phyloP scores from a whole-genome alignment of 1,284 basidiomycete genomes.

The Jaminaea rosea region DNA sequence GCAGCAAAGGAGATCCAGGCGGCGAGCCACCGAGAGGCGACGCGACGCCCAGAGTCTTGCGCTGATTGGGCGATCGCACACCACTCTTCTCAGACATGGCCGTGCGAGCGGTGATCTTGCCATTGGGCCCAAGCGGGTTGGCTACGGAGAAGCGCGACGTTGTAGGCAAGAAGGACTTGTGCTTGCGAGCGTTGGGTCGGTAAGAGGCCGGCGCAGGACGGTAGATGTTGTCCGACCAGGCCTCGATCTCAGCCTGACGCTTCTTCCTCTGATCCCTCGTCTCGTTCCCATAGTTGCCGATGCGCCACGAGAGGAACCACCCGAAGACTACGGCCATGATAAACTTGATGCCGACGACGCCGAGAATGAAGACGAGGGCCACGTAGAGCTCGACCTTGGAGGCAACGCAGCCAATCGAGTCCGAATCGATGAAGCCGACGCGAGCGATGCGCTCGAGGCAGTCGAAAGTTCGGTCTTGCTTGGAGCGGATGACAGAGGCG shows the following conservation, averaged over 20 bases:
- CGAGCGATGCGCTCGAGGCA: constrained; percentile 79
- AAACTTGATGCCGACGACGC: constrained; percentile 90
- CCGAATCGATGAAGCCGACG: constrained; percentile 88
- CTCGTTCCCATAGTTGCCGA: constrained; percentile 88
- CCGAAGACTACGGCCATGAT: constrained; percentile 91
- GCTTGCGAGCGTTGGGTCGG: constrained; percentile 68
- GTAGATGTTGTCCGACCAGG: constrained; percentile 94
- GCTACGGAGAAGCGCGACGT: constrained; percentile 53
- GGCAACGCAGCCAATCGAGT: constrained; percentile 88
- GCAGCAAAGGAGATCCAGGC: constrained; percentile 65
- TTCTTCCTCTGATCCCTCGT: constrained; percentile 90
- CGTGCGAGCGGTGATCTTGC: constrained; percentile 18
- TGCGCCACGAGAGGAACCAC: constrained; percentile 91
- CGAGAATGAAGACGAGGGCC: constrained; percentile 93
- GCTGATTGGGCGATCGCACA: constrained; percentile 2
- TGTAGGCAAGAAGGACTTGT: constrained; percentile 61
- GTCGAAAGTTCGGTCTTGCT: constrained; percentile 56
- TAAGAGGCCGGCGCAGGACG: constrained; percentile 81
- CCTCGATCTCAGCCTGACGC: constrained; percentile 81
- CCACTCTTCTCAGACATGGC: constrained; percentile 23
- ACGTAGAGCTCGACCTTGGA: constrained; percentile 88
- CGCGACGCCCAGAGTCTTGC: constrained; percentile 16
- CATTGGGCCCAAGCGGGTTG: constrained; percentile 22
- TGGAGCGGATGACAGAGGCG: constrained; percentile 67
- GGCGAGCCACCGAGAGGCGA: constrained; percentile 52